phyloP scores from a whole-genome alignment of 2,329 filamentous ascomycete genomes.

The Penicillium griseofulvum region DNA sequence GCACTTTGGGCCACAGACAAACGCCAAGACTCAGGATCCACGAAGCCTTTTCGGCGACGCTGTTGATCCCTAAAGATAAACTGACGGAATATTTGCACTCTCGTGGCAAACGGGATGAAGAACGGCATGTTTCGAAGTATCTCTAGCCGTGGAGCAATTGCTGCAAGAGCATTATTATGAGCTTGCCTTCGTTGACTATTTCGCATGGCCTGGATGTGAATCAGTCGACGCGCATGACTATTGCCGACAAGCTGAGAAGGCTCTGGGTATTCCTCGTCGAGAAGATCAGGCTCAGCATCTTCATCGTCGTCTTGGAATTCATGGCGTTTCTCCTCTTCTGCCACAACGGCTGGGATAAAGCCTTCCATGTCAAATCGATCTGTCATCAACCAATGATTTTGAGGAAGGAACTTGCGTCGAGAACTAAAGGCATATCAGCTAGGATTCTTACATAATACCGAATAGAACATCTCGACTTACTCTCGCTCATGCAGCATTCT shows the following conservation, averaged over 20 bases:
- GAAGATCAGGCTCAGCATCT: slow-evolving; percentile 51
- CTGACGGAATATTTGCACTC: slow-evolving; percentile 88
- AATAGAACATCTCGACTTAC: slow-evolving; percentile 29
- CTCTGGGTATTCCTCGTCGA: slow-evolving; percentile 37
- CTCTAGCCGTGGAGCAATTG: slow-evolving; percentile 81
- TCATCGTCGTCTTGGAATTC: slow-evolving; percentile 64
- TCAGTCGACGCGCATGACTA: slow-evolving; percentile 60
- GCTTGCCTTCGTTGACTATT: slow-evolving; percentile 65
- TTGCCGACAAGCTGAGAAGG: slow-evolving; percentile 53
- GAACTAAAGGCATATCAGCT: slow-evolving; percentile 51
- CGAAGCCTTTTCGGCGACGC: slow-evolving; percentile 64
- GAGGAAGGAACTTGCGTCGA: slow-evolving; percentile 74
- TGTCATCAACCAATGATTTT: slow-evolving; percentile 93
- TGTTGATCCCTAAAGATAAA: slow-evolving; percentile 84
- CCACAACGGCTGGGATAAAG: slow-evolving; percentile 81
- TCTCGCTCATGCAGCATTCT: slow-evolving; percentile 91
- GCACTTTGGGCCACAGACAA: slow-evolving; percentile 53
- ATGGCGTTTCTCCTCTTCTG: slow-evolving; percentile 77
- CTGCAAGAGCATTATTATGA: slow-evolving; percentile 69
- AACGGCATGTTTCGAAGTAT: slow-evolving; percentile 96
- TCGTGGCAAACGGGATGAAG: slow-evolving; percentile 85
- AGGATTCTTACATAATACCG: neutral
- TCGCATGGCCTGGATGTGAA: slow-evolving; percentile 61
- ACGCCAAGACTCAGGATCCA: slow-evolving; percentile 75
- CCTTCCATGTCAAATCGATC: slow-evolving; percentile 80